These are phyloP conservation scores for Singerocomus inundabilis DNA, from an alignment of 1,284 basidiomycete genomes.

Conservation along the genomic window DNA sequence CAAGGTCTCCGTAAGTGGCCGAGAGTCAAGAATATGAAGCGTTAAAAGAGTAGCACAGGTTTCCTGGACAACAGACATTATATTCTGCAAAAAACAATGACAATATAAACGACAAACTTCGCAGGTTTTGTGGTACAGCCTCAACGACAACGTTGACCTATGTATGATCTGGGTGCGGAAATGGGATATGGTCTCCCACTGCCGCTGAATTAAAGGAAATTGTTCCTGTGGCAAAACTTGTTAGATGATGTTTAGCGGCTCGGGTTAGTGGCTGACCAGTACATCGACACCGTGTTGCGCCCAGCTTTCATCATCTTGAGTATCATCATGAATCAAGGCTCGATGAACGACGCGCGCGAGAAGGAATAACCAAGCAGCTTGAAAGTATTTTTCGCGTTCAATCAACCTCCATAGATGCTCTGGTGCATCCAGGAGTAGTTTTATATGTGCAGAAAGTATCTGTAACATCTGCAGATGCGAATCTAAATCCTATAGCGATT, in stretches of 20 bases:
- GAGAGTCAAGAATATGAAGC: conserved; percentile 80
- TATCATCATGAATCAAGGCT: conserved; percentile 57
- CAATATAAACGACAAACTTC: conserved; percentile 42
- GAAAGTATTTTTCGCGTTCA: conserved; percentile 72
- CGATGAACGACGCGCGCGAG: conserved; percentile 80
- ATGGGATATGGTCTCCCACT: conserved; percentile 85
- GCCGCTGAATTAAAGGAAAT: conserved; percentile 81
- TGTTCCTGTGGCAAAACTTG: conserved; percentile 50
- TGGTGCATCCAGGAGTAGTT: conserved; percentile 83
- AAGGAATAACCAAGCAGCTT: conserved; percentile 84
- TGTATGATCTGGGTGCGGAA: conserved; percentile 85
- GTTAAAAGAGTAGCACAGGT: conserved; percentile 75
- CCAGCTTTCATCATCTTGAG: conserved; percentile 64
- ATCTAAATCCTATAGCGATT: conserved; percentile 42
- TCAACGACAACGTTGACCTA: conserved; percentile 72
- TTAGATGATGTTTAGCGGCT: conserved; percentile 10
- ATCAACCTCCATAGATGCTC: conserved; percentile 86
- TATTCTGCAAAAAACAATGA: not conserved
- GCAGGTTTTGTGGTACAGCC: conserved; percentile 49
- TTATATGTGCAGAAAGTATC: conserved; percentile 81
- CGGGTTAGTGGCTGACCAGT: conserved; percentile 40
- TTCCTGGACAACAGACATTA: conserved; percentile 44
- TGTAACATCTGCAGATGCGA: conserved; percentile 67
- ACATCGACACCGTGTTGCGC: conserved; percentile 60
- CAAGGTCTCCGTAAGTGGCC: conserved; percentile 71